Evolutionary conservation across 768 basidiomycete species (phyloP).

Genomic region (Auricularia auricula-judae): DNA sequence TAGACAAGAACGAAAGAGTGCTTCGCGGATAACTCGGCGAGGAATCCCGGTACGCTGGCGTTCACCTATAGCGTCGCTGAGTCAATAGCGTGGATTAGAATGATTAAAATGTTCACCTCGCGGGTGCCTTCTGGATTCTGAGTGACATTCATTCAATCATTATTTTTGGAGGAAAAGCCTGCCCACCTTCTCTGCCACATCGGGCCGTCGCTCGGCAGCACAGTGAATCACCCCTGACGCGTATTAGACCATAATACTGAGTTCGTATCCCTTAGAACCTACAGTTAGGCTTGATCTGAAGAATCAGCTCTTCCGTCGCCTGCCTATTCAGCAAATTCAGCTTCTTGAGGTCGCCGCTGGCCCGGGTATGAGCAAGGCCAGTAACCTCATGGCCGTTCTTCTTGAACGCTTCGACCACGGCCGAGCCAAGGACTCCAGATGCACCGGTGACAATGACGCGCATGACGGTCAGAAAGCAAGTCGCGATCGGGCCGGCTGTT

Average conservation of each 20-base stretch:
- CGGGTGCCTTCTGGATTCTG: constrained; percentile 61
- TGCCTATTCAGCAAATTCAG: constrained; percentile 58
- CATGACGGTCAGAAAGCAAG: not conserved
- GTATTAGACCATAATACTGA: no score
- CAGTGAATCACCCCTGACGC: constrained; percentile 75
- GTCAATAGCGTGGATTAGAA: not conserved
- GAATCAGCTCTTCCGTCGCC: constrained; percentile 45
- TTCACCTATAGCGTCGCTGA: constrained; percentile 48
- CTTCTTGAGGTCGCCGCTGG: constrained; percentile 37
- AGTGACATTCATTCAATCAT: not conserved
- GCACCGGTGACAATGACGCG: constrained; percentile 45
- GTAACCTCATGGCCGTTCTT: constrained; percentile 33
- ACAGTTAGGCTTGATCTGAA: constrained; percentile 59
- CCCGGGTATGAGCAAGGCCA: constrained; percentile 64
- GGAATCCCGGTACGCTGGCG: constrained; percentile 56
- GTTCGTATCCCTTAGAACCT: constrained; percentile 14
- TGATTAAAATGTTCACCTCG: constrained; percentile 30
- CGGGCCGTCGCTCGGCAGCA: constrained; percentile 87
- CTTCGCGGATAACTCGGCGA: constrained; percentile 55
- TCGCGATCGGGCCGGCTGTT: not conserved
- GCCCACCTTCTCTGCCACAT: constrained; percentile 79
- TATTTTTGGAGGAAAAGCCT: not conserved
- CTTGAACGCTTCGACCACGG: constrained; percentile 60
- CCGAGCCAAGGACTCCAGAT: constrained; percentile 82
- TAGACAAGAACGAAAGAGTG: constrained; percentile 68